phyloP scores from a whole-genome alignment of 192 early-diverging fungal species.

The Obelidium mucronatum region DNA sequence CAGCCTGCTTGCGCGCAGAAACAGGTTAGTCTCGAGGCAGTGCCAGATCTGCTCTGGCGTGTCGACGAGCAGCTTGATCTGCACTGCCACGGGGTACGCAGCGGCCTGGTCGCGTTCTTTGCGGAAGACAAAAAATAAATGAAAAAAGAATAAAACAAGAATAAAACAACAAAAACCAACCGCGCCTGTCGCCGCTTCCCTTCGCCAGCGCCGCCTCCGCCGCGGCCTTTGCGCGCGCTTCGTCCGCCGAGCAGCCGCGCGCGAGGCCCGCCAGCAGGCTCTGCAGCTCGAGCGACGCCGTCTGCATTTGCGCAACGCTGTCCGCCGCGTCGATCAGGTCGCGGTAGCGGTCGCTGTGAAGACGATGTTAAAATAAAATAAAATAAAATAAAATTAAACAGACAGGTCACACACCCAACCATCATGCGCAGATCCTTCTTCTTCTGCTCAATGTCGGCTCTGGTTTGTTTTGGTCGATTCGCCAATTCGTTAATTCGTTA shows the following conservation, averaged over 20 bases:
- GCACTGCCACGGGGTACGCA: conserved; percentile 66
- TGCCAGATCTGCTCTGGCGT: conserved; percentile 93
- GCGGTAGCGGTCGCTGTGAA: conserved; percentile 78
- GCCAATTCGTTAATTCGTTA: too few relatives aligned
- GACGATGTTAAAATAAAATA: not conserved
- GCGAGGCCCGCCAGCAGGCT: conserved; percentile 65
- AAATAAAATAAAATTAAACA: not conserved
- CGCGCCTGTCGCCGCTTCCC: not conserved
- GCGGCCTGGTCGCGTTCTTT: not conserved
- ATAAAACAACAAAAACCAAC: not conserved
- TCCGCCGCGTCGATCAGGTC: conserved; percentile 87
- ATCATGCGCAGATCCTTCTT: conserved; percentile 82
- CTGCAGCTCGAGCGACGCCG: conserved; percentile 60
- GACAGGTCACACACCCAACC: conserved; percentile 74
- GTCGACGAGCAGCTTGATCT: conserved; percentile 84
- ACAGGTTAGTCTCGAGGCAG: conserved; percentile 73
- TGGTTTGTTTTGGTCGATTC: conserved; percentile 32
- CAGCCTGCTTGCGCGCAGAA: conserved; percentile 73
- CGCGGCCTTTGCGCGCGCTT: conserved; percentile 54
- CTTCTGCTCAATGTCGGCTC: conserved; percentile 78
- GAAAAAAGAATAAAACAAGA: too few relatives aligned
- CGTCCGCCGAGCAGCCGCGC: conserved; percentile 61
- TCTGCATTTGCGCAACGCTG: conserved; percentile 75
- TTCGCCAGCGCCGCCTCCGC: conserved; percentile 36
- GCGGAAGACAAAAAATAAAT: too few relatives aligned